Conservation (phyloP, 192 early-diverging fungal species). For the Entomortierella lignicola region DNA sequence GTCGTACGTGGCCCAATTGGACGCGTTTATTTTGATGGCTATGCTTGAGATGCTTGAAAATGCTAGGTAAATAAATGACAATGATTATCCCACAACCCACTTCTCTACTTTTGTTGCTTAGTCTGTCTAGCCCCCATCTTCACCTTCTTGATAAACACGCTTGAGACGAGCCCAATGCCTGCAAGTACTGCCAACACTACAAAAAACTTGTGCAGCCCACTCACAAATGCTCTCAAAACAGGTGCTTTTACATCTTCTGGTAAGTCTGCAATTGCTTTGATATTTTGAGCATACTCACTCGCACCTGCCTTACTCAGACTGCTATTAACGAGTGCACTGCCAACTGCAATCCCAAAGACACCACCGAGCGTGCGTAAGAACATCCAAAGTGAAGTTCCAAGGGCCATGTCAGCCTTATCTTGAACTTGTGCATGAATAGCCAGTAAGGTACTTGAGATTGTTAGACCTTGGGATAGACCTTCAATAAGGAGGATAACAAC, state of each 20-base stretch:
- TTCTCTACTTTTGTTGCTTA: background rate
- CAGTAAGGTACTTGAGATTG: conserved; percentile 2
- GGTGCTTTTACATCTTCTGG: conserved; percentile 36
- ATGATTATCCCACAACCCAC: too few relatives aligned
- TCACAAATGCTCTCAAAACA: conserved; percentile 63
- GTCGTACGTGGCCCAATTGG: too few relatives aligned
- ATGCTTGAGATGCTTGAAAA: too few relatives aligned
- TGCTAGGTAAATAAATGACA: too few relatives aligned
- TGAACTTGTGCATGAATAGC: conserved; percentile 17
- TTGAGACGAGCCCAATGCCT: conserved; percentile 55
- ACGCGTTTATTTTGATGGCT: background rate
- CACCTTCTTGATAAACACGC: conserved; percentile 55
- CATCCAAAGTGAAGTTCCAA: conserved; percentile 40
- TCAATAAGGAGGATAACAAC: conserved; percentile 4
- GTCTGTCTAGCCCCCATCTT: conserved; percentile 6
- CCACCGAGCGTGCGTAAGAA: conserved; percentile 56
- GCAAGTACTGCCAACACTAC: conserved; percentile 61
- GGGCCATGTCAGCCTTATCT: conserved; percentile 18
- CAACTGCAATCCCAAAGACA: conserved; percentile 68
- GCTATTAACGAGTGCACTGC: conserved; percentile 58
- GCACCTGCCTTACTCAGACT: conserved; percentile 18
- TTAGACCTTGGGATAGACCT: conserved; percentile 11
- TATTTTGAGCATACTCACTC: conserved; percentile 25
- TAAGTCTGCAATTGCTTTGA: conserved; percentile 31
- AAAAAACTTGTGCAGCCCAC: conserved; percentile 61